These are phyloP conservation scores for Wickerhamomyces bovis DNA, from an alignment of 805 yeast species.

Conservation along the genomic window DNA sequence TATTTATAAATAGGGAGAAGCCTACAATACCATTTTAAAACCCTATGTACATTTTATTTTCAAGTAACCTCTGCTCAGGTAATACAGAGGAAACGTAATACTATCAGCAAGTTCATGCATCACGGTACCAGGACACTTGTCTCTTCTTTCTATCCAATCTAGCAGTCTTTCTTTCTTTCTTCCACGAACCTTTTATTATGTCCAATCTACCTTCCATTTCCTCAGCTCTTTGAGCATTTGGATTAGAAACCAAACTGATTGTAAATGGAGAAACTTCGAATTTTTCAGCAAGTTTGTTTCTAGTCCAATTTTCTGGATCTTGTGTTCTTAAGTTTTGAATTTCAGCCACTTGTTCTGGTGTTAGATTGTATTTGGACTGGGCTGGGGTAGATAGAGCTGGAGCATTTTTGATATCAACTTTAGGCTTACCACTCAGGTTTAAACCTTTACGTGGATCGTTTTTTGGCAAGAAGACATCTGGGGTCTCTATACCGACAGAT, in stretches of 20 bases:
- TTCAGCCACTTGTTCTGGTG: constrained; percentile 50
- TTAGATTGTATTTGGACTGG: constrained; percentile 46
- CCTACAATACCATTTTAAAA: background rate
- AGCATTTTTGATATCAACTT: constrained; percentile 22
- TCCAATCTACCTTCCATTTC: constrained; percentile 44
- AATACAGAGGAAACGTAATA: background rate
- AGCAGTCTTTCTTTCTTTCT: constrained; percentile 39
- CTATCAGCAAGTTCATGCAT: constrained; percentile 11
- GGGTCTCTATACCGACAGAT: constrained; percentile 53
- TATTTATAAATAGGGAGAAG: too few species aligned
- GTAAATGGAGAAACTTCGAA: constrained; percentile 47
- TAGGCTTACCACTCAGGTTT: constrained; percentile 22
- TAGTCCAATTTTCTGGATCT: constrained; percentile 61
- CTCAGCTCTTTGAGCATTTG: constrained; percentile 31
- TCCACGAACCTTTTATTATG: constrained; percentile 44
- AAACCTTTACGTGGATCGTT: constrained; percentile 50
- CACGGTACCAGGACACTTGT: constrained; percentile 55
- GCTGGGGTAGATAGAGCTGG: constrained; percentile 33
- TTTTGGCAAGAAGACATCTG: constrained; percentile 60
- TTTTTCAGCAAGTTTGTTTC: constrained; percentile 53
- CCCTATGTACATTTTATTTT: background rate
- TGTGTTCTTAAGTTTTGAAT: constrained; percentile 47
- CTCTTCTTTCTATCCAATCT: constrained; percentile 55
- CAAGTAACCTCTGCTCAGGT: too few species aligned
- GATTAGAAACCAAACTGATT: constrained; percentile 49